Evolutionary conservation across 164 flowering plant genomes (phyloP).

Genomic region (Umbellularia californica): DNA sequence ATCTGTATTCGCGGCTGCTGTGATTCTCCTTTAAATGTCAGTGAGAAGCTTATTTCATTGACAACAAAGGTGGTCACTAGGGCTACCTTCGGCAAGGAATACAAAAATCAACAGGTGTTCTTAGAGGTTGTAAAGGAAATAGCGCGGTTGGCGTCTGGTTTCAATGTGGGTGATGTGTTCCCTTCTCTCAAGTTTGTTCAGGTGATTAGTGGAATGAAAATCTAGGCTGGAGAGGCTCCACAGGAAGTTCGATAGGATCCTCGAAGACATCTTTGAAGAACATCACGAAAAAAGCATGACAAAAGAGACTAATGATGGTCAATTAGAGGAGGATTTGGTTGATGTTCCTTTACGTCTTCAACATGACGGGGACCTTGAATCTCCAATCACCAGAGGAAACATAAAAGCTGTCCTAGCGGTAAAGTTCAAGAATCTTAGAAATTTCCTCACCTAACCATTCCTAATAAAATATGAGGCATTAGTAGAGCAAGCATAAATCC

Average conservation of each 20-base stretch:
- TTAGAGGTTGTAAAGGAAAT: slow-evolving; percentile 5
- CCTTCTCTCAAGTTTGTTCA: too few species aligned
- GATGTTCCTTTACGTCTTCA: slow-evolving; percentile 11
- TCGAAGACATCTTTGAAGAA: not conserved
- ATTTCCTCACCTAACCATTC: too few species aligned
- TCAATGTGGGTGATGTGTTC: too few species aligned
- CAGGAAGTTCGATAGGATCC: not conserved
- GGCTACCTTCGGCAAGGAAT: slow-evolving; percentile 20
- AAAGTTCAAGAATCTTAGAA: not conserved
- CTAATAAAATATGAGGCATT: too few species aligned
- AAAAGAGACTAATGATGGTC: not conserved
- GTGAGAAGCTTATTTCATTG: slow-evolving; percentile 13
- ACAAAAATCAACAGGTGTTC: slow-evolving; percentile 16
- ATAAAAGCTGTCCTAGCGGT: slow-evolving; percentile 3
- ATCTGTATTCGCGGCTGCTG: slow-evolving; percentile 4
- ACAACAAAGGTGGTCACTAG: slow-evolving; percentile 17
- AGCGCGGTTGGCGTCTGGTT: not conserved
- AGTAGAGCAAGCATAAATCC: too few species aligned
- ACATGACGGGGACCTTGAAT: slow-evolving; percentile 4
- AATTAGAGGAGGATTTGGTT: slow-evolving; percentile 6
- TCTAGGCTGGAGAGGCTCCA: not conserved
- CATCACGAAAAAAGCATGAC: not conserved
- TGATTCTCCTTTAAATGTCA: slow-evolving; percentile 14
- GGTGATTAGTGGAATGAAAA: too few species aligned
- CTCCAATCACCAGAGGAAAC: not conserved